A percentile compares a stretch with the other conserved stretches of the same genome.
Evolutionary conservation across 2,329 filamentous ascomycete genomes (phyloP).

Genomic region (Cercospora sp.): DNA sequence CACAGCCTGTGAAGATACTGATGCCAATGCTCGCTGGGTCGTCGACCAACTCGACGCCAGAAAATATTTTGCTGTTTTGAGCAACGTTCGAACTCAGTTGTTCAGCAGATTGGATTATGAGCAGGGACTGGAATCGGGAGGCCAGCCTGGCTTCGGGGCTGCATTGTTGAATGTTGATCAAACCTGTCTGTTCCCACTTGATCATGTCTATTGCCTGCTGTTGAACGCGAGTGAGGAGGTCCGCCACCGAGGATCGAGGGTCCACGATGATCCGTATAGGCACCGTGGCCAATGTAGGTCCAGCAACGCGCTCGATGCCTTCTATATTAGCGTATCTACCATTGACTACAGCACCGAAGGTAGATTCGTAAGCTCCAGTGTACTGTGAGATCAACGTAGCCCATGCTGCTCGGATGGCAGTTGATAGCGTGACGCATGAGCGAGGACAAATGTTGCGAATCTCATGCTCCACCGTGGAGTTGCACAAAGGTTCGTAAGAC

Average conservation of each 20-base stretch:
- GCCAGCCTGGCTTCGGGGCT: slow-evolving; percentile 58
- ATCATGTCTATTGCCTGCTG: slow-evolving; percentile 3
- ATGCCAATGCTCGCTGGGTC: no score
- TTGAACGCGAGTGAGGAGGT: slow-evolving; percentile 9
- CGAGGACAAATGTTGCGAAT: slow-evolving; percentile 10
- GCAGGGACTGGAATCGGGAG: slow-evolving; percentile 39
- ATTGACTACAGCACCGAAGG: slow-evolving; percentile 10
- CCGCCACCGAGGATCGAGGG: not conserved
- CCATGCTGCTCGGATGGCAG: slow-evolving; percentile 11
- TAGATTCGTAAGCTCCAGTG: not conserved
- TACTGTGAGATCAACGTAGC: not conserved
- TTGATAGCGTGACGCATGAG: slow-evolving; percentile 10
- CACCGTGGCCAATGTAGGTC: slow-evolving; percentile 11
- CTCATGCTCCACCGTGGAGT: slow-evolving; percentile 32
- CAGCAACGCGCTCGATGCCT: slow-evolving; percentile 14
- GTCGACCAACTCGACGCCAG: not conserved
- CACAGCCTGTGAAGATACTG: not conserved
- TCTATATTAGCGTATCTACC: not conserved
- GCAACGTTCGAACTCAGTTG: not conserved
- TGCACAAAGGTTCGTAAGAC: slow-evolving; percentile 25
- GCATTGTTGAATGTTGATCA: slow-evolving; percentile 42
- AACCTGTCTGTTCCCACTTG: slow-evolving; percentile 40
- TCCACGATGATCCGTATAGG: slow-evolving; percentile 32
- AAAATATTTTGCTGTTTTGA: not conserved
- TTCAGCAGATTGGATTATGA: slow-evolving; percentile 5